Evolutionary conservation across 495 filamentous ascomycete genomes (phyloP).

Genomic region (Penicillium lagena): DNA sequence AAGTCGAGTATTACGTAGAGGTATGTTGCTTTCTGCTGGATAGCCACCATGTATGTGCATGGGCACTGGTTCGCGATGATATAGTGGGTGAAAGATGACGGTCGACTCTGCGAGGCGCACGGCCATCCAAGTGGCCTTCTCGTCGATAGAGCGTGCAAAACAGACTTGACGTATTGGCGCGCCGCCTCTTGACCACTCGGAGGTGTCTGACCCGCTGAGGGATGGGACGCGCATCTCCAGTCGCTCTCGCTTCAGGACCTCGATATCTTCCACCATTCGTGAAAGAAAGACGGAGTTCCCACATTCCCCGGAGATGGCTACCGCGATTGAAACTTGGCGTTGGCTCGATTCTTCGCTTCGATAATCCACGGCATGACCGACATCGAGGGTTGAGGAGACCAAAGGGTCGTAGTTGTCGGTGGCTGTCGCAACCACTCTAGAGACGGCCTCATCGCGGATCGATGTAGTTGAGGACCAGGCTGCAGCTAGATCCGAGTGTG

Average conservation of each 20-base stretch:
- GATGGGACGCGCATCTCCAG: slow-evolving; percentile 21
- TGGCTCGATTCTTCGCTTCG: slow-evolving; percentile 18
- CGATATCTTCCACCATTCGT: slow-evolving; percentile 25
- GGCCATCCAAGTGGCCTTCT: slow-evolving; percentile 52
- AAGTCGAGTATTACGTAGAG: slow-evolving; percentile 44
- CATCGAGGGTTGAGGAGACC: slow-evolving; percentile 32
- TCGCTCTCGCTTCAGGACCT: slow-evolving; percentile 18
- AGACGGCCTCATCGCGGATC: slow-evolving; percentile 22
- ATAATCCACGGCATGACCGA: slow-evolving; percentile 33
- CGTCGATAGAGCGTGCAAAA: slow-evolving; percentile 48
- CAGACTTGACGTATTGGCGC: slow-evolving; percentile 60
- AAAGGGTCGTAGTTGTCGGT: slow-evolving; percentile 31
- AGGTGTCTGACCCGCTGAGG: slow-evolving; percentile 32
- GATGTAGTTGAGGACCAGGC: slow-evolving; percentile 26
- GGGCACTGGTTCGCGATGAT: slow-evolving; percentile 23
- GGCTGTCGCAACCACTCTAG: slow-evolving; percentile 20
- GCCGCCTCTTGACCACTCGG: slow-evolving; percentile 50
- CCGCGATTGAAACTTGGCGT: slow-evolving; percentile 37
- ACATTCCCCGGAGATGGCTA: slow-evolving; percentile 35
- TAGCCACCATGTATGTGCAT: slow-evolving; percentile 17
- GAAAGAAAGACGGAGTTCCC: slow-evolving; percentile 35
- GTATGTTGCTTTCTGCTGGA: not conserved
- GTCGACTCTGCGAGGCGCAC: slow-evolving; percentile 53
- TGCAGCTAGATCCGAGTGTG: slow-evolving; percentile 33
- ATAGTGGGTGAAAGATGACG: slow-evolving; percentile 54